Conservation (phyloP, 1,139 yeast species). For the Lodderomyces elongisporus region DNA sequence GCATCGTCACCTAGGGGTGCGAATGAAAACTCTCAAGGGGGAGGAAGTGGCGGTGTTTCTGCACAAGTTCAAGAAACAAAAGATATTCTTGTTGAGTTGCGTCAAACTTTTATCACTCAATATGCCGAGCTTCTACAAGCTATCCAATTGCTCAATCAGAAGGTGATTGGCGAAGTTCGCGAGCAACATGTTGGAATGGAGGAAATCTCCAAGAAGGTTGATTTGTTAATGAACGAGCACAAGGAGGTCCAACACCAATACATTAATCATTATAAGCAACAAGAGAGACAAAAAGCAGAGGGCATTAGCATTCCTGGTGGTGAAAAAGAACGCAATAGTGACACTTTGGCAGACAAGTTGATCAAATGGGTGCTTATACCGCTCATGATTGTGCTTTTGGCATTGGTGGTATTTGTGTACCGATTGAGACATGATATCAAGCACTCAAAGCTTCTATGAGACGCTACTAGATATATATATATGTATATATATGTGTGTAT, state of each 20-base stretch:
- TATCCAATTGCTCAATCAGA: slow-evolving; percentile 31
- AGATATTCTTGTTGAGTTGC: not conserved
- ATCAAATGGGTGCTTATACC: slow-evolving; percentile 43
- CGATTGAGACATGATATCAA: slow-evolving; percentile 51
- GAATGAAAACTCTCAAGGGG: not conserved
- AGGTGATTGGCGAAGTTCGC: slow-evolving; percentile 41
- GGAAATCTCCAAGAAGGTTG: slow-evolving; percentile 35
- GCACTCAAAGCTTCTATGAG: slow-evolving; percentile 47
- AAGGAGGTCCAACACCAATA: slow-evolving; percentile 35
- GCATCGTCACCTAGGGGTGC: not conserved
- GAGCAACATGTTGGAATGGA: slow-evolving; percentile 38
- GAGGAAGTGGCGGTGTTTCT: not conserved
- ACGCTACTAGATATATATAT: not conserved
- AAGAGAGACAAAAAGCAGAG: not conserved
- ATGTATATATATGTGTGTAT: not conserved
- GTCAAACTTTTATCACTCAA: slow-evolving; percentile 17
- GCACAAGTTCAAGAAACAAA: slow-evolving; percentile 2
- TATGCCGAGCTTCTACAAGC: slow-evolving; percentile 32
- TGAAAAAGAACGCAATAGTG: not conserved
- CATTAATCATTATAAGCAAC: slow-evolving; percentile 11
- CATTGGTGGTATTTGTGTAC: slow-evolving; percentile 37
- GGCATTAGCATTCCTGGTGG: not conserved
- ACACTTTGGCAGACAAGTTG: slow-evolving; percentile 12
- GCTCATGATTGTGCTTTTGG: slow-evolving; percentile 31
- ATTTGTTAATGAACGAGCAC: slow-evolving; percentile 39